A percentile compares a stretch with the other conserved stretches of the same genome.
phyloP scores from a whole-genome alignment of 371 early-diverging fungal species.

The Mortierella sp. region DNA sequence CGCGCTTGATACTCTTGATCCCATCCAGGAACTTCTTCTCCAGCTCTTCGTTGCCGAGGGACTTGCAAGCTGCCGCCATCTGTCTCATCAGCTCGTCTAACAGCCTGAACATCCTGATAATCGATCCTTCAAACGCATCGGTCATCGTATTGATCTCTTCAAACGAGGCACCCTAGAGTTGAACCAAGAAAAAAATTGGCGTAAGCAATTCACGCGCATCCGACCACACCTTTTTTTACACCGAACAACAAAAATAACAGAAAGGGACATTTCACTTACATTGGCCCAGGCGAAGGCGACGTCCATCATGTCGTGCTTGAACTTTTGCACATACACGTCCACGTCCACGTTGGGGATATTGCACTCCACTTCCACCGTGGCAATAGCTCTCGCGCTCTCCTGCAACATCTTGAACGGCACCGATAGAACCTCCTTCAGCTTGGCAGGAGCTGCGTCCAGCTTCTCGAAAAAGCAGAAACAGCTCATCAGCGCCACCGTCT shows the following conservation, averaged over 20 bases:
- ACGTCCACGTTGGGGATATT: conserved; percentile 77
- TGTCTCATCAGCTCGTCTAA: conserved; percentile 97
- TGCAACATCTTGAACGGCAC: conserved; percentile 84
- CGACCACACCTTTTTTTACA: not conserved
- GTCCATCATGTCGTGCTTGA: conserved; percentile 96
- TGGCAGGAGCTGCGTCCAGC: conserved; percentile 57
- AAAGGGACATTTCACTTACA: conserved; percentile 18
- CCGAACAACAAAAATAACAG: not conserved
- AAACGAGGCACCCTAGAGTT: conserved; percentile 90
- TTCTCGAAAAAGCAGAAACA: conserved; percentile 96
- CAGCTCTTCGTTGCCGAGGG: conserved; percentile 97
- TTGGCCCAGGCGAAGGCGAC: conserved; percentile 95
- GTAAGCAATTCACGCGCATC: not conserved
- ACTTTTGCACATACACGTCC: conserved; percentile 83
- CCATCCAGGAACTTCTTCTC: conserved; percentile 95
- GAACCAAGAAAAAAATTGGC: not conserved
- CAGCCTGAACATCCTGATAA: conserved; percentile 94
- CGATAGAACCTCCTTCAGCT: conserved; percentile 79
- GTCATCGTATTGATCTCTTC: conserved; percentile 96
- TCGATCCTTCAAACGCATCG: conserved; percentile 96
- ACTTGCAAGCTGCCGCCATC: conserved; percentile 93
- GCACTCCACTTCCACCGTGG: conserved; percentile 86
- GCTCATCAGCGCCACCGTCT: conserved; percentile 91
- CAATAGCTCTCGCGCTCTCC: conserved; percentile 88
- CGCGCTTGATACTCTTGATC: conserved; percentile 95